These are phyloP conservation scores for Diaporthe australafricana DNA, from an alignment of 2,329 filamentous ascomycete species.

Conservation along the genomic window DNA sequence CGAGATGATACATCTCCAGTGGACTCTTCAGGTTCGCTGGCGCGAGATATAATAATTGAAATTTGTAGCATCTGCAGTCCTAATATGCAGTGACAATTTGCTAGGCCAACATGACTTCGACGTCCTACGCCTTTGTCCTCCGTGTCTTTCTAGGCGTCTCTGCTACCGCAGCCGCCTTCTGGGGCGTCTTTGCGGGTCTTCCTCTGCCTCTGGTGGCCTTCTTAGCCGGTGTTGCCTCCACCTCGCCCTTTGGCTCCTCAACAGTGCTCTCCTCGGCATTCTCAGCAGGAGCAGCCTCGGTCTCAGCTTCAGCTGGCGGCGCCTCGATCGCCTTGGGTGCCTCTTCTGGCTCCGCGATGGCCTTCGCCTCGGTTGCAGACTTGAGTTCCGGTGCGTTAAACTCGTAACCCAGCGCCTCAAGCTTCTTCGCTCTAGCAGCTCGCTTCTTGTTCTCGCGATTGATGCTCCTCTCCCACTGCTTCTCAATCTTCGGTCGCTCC, in stretches of 20 bases:
- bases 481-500: slow-evolving; percentile 77
- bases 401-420: slow-evolving; percentile 86
- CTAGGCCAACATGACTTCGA: slow-evolving; percentile 32
- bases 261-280: slow-evolving; percentile 48
- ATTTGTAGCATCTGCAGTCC: slow-evolving; percentile 38
- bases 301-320: slow-evolving; percentile 40
- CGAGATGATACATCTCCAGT: slow-evolving; percentile 38
- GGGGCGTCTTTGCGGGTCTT: slow-evolving; percentile 33
- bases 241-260: slow-evolving; percentile 43
- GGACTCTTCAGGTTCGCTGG: slow-evolving; percentile 39
- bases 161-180: slow-evolving; percentile 46
- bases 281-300: slow-evolving; percentile 49
- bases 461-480: slow-evolving; percentile 83
- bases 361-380: slow-evolving; percentile 49
- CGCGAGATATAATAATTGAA: slow-evolving; percentile 29
- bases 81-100: slow-evolving; percentile 10
- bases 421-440: slow-evolving; percentile 74
- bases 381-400: slow-evolving; percentile 81
- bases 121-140: slow-evolving; percentile 47
- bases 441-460: slow-evolving; percentile 79
- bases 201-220: slow-evolving; percentile 33
- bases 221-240: slow-evolving; percentile 42
- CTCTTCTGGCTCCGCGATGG: slow-evolving; percentile 47
- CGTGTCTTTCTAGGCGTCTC: slow-evolving; percentile 47
- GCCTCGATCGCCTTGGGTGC: slow-evolving; percentile 53